Evolutionary conservation across 108 stramenopile genomes (phyloP), one percentile per base, ranked within the genome.

Genomic region (Skeletonema costatum): DNA sequence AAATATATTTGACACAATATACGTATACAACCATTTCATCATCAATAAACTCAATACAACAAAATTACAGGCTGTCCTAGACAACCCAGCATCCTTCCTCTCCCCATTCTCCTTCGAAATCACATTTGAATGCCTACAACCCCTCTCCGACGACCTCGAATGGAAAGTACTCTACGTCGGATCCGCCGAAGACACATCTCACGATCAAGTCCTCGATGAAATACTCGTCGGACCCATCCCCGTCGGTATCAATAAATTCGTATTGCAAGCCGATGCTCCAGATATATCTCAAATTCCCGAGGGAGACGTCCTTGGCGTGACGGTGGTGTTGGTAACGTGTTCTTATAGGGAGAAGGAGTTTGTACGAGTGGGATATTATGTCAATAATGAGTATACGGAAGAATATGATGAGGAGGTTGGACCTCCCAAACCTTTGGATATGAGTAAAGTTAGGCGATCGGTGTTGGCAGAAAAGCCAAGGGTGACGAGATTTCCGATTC

Each of bases 111-210:
- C 96, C 80, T 99, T 99, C 78, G 98, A 99, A 86, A 97, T 99
- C 60, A 99, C 98, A 12, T 99, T 99, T 78, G 99, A 99, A 83
- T 98, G 98, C 77, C 77, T 97, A 14, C 91, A 94, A 85, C 94
- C 78, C 30, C 77, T 82, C 41, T 25, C 67, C 33, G 89, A 80
- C 81, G 93, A 95, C 64, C 82, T 95, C 67, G 94, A 99, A 92
- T 99, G 98, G 99, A 96, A 97, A 85, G 96, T 99, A 8, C 85
- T 97, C 32, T 99, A 99, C 85, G 99, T 99, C 10, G 98, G 98
- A 2, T 90, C 87, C 32, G 98, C 98, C 29, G 96, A 98, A 66
- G 94, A 97, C 68, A 84, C 88, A 5, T 75, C 73, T 12, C 78
- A 85, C 32, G 99, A 99, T 83, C 98, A 98, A 84, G 87, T 93